A percentile compares a stretch with the other conserved stretches of the same genome.
Evolutionary conservation across 495 filamentous ascomycete genomes (phyloP).

Genomic region (Penicillium odoratum): DNA sequence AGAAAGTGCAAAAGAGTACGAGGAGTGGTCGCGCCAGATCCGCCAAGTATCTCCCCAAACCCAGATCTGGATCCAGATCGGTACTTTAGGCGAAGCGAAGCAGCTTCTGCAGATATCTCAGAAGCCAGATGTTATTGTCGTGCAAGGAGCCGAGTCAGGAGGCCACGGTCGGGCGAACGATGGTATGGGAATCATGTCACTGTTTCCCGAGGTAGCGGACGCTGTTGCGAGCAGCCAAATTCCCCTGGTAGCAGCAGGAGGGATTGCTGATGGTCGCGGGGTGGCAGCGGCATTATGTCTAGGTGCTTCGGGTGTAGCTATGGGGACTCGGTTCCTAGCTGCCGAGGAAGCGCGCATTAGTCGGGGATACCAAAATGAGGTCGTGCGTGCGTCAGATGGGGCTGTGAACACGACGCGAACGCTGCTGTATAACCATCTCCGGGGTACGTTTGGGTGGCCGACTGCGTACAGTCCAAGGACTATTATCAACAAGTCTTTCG

Average conservation of each 20-base stretch:
- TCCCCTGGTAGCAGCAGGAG: conserved; percentile 69
- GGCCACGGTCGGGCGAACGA: conserved; percentile 64
- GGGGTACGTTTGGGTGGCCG: conserved; percentile 71
- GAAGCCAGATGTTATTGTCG: conserved; percentile 65
- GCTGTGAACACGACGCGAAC: conserved; percentile 64
- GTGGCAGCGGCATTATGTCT: conserved; percentile 63
- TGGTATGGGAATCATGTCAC: conserved; percentile 56
- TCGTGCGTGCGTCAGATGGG: conserved; percentile 63
- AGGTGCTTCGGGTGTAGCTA: conserved; percentile 64
- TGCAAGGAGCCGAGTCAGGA: conserved; percentile 73
- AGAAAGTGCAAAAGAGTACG: conserved; percentile 45
- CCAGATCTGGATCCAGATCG: conserved; percentile 68
- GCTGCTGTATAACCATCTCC: conserved; percentile 66
- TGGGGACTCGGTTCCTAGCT: conserved; percentile 76
- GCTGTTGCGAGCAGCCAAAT: conserved; percentile 47
- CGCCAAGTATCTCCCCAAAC: conserved; percentile 46
- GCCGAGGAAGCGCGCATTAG: conserved; percentile 61
- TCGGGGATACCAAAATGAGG: conserved; percentile 58
- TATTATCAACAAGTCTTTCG: conserved; percentile 61
- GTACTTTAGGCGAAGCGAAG: conserved; percentile 57
- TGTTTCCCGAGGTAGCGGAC: conserved; percentile 62
- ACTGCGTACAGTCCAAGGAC: conserved; percentile 60
- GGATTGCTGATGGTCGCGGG: conserved; percentile 66
- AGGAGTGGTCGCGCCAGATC: conserved; percentile 55
- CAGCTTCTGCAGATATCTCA: conserved; percentile 35